Evolutionary conservation across 768 basidiomycete species (phyloP), one percentile per base, ranked within the genome.

Genomic region (Pleurotus tuoliensis): DNA sequence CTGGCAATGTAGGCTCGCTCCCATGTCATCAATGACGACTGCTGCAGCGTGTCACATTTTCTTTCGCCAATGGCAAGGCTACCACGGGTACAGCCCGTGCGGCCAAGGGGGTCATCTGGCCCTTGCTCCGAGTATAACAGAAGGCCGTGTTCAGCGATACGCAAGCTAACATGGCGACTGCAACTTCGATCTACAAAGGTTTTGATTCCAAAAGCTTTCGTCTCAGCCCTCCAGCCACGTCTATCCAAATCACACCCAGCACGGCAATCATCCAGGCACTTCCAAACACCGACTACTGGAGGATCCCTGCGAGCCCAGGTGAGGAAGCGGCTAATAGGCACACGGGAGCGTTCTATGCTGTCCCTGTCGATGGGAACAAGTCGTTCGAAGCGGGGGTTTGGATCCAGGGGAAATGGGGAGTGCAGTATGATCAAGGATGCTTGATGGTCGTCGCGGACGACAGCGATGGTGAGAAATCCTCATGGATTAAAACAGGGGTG

Each of bases 351-450:
- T 56, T 57, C n/a, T 51, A 47, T 41, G 47, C 40, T 15, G 15
- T 44, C 9, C 38, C 37, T 24, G 30, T 57, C 24, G 56, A 50
- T 25, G 20, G 56, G 2, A 13, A 22, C 24, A 49, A 39, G 12
- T 39, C 51, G 15, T 56, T 54, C 57, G 47, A 45, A 13, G 55
- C 55, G 6, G 47, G 55, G 11, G 55, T 53, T 27, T 58, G 59
- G 59, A 58, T 58, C 25, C 56, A 41, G 8, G 59, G 44, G 1
- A 37, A 38, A 44, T 56, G 55, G 55, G 46, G 50, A n/a, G 57
- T 59, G 16, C 56, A 57, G 56, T 58, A 57, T 37, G 56, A 55
- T 43, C 51, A 60, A 15, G 51, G 56, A 6, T 58, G 56, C 34
- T 30, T 58, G 51, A 60, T 56, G 56, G 18, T 56, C 8, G 48